Percentiles rank a stretch among this genome's conserved stretches.
phyloP scores from a whole-genome alignment of 2,329 filamentous ascomycete species.

The Annulohypoxylon truncatum region DNA sequence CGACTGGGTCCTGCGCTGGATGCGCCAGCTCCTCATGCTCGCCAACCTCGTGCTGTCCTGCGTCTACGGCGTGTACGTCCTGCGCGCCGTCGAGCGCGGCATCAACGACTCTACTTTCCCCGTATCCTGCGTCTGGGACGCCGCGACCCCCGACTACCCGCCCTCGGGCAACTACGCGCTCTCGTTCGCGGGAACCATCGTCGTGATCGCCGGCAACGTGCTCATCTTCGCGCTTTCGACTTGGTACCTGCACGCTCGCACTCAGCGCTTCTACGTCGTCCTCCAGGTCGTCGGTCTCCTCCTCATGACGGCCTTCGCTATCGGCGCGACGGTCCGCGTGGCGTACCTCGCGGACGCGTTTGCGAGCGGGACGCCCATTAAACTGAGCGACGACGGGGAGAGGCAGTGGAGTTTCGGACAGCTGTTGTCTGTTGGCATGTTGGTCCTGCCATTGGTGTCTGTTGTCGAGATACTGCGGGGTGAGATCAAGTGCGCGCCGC shows the following conservation, averaged over 20 bases:
- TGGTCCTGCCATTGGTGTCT: constrained; percentile 69
- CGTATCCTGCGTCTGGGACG: constrained; percentile 70
- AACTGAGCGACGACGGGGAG: constrained; percentile 64
- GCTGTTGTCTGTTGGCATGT: constrained; percentile 68
- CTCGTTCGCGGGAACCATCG: constrained; percentile 69
- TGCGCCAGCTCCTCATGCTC: constrained; percentile 74
- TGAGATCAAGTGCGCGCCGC: constrained; percentile 53
- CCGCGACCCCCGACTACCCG: constrained; percentile 50
- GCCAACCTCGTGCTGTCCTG: constrained; percentile 70
- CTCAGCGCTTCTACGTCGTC: constrained; percentile 64
- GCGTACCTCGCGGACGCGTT: constrained; percentile 71
- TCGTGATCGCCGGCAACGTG: constrained; percentile 68
- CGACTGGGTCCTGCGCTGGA: constrained; percentile 74
- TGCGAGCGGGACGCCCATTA: constrained; percentile 60
- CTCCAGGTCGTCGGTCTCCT: constrained; percentile 65
- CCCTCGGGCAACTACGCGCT: constrained; percentile 56
- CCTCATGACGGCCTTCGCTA: constrained; percentile 67
- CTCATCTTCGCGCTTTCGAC: constrained; percentile 69
- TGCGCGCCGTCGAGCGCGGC: constrained; percentile 64
- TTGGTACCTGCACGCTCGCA: constrained; percentile 71
- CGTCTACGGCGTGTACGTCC: constrained; percentile 66
- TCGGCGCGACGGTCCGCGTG: constrained; percentile 69
- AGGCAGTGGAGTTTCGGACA: constrained; percentile 72
- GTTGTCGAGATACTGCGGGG: constrained; percentile 68
- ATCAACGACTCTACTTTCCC: constrained; percentile 65